These are phyloP conservation scores for Globisporangium lucens DNA, from an alignment of 352 stramenopile genomes.

Conservation along the genomic window DNA sequence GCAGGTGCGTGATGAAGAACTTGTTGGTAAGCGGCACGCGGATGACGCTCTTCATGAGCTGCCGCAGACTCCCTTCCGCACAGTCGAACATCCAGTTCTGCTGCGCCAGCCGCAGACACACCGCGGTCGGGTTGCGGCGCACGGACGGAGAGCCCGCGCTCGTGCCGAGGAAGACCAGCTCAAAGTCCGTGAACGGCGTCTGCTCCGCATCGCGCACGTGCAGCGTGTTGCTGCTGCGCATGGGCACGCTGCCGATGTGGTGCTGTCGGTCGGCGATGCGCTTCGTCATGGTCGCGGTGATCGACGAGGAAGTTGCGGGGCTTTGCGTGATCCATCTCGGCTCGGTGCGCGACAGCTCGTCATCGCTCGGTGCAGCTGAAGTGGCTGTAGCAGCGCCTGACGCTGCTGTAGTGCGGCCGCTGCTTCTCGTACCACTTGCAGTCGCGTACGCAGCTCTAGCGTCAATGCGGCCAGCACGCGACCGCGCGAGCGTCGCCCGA, in stretches of 20 bases:
- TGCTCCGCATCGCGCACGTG: conserved; percentile 26
- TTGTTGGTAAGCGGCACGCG: conserved; percentile 71
- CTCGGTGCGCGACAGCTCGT: background rate
- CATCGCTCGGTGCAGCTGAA: background rate
- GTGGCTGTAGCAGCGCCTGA: background rate
- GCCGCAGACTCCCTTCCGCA: conserved; percentile 71
- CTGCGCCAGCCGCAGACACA: conserved; percentile 61
- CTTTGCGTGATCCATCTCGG: conserved; percentile 16
- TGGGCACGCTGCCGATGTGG: conserved; percentile 41
- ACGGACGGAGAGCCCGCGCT: conserved; percentile 73
- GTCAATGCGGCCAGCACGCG: background rate
- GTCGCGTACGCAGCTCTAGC: background rate
- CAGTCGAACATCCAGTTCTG: conserved; percentile 90
- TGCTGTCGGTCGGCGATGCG: conserved; percentile 41
- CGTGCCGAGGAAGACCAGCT: conserved; percentile 81
- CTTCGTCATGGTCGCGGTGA: conserved; percentile 20
- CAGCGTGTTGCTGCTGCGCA: conserved; percentile 59
- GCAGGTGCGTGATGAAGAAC: conserved; percentile 86
- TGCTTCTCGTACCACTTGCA: background rate
- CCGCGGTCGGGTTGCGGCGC: conserved; percentile 51
- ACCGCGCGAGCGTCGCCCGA: background rate
- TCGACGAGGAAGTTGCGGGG: conserved; percentile 11
- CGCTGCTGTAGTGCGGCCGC: background rate
- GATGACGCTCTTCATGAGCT: conserved; percentile 80
- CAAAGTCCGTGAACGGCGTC: conserved; percentile 77